Percentiles rank a stretch among this genome's conserved stretches.
Evolutionary conservation across 495 filamentous ascomycete species (phyloP).

Genomic region (Penicillium egyptiacum): DNA sequence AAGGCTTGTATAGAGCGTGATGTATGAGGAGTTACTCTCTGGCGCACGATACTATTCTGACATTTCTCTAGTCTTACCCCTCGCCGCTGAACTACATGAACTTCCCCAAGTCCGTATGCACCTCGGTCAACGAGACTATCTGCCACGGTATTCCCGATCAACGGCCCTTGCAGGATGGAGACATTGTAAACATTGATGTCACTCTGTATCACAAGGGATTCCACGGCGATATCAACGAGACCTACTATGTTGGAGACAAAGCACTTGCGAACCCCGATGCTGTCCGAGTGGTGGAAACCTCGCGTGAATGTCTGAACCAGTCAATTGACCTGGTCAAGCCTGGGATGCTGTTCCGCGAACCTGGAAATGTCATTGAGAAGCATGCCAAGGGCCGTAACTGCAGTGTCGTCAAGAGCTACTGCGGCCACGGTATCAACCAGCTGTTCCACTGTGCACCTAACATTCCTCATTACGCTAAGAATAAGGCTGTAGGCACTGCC

Average conservation of each 20-base stretch:
- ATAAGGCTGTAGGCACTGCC: conserved; percentile 83
- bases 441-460: conserved; percentile 84
- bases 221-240: conserved; percentile 89
- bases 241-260: conserved; percentile 83
- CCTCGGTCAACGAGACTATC: conserved; percentile 93
- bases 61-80: conserved; percentile 74
- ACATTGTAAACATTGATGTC: conserved; percentile 89
- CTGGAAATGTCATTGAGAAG: conserved; percentile 81
- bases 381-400: conserved; percentile 75
- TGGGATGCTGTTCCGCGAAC: conserved; percentile 80
- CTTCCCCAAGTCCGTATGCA: conserved; percentile 98
- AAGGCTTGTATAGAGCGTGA: conserved; percentile 92
- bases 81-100: conserved; percentile 94
- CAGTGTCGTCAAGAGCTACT: conserved; percentile 86
- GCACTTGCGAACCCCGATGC: conserved; percentile 71
- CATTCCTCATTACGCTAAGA: conserved; percentile 85
- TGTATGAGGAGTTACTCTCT: conserved; percentile 52
- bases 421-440: conserved; percentile 83
- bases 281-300: conserved; percentile 81
- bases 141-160: conserved; percentile 90
- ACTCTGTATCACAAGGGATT: conserved; percentile 84
- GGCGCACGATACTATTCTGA: conserved; percentile 17
- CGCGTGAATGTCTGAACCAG: conserved; percentile 77
- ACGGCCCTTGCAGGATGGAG: conserved; percentile 73
- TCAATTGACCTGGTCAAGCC: conserved; percentile 85